Base-by-base conservation (phyloP, 257 asterid genomes). In the Euphrasia confusa region DNA sequence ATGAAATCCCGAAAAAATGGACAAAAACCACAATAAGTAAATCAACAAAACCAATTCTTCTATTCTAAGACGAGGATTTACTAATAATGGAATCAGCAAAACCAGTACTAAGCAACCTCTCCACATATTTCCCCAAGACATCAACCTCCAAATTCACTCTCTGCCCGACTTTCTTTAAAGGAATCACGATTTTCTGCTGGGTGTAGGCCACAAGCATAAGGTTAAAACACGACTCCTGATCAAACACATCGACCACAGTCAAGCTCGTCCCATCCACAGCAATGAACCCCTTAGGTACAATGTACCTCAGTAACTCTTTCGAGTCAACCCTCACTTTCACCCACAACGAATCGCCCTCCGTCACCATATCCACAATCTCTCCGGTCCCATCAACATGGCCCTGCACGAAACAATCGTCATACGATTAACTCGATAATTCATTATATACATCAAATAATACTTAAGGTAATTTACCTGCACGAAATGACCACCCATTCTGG, bases 401-500 rank as follows among this genome's bases (percentile, higher is more conserved):
- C 83, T 90, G 97, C 74, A 85, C 95, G 49, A 87, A 87, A 65
- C 42, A 37, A 37, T 37, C 2, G 12, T 37, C 7, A 1, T 9
- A 37, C 24, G 0, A 21, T 21, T 0, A 21, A 21, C 24, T 21
- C 33, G 33, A 28, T 28, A 30, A 30, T 30, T 1, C 33, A 30
- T 30, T 30, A 30, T 1, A 30, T 30, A 30, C 33, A 21, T 21
- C 24, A 21, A 21, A 21, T 21, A 21, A 21, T 21, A 21, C 24
- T 21, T 21, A 30, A 30, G 33, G 33, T 30, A 9, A 37, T 37
- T 37, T 37, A 37, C 97, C 83, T 90, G 97, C 74, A 87, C 95
- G 56, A 87, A 87, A 67, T 90, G 96, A 5, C 97, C 97, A 33
- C 97, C 96, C 97, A 90, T 87, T 68, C 97, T 80, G 24, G 89